These are phyloP conservation scores for Batrachochytrium dendrobatidis DNA, from an alignment of 371 early-diverging fungal species.

Conservation along the genomic window DNA sequence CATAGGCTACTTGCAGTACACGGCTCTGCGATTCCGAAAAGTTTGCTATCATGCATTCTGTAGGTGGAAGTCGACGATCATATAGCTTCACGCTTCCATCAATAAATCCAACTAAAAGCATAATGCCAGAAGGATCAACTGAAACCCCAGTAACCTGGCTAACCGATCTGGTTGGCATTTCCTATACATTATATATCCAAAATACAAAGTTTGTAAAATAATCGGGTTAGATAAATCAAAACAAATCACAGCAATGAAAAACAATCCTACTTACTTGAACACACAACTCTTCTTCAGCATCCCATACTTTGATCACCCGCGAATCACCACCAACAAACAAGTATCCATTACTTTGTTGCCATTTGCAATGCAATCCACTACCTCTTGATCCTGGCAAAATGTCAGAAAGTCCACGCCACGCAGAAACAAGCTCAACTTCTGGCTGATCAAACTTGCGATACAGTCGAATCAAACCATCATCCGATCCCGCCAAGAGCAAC, in stretches of 20 bases:
- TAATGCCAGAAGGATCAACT: slow-evolving; percentile 58
- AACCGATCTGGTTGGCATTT: slow-evolving; percentile 61
- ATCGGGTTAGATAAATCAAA: not conserved
- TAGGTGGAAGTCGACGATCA: slow-evolving; percentile 42
- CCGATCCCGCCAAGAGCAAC: slow-evolving; percentile 72
- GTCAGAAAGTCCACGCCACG: slow-evolving; percentile 72
- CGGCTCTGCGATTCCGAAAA: slow-evolving; percentile 43
- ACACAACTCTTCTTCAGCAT: slow-evolving; percentile 69
- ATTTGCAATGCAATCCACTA: slow-evolving; percentile 62
- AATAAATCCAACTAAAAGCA: slow-evolving; percentile 70
- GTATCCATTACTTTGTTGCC: slow-evolving; percentile 69
- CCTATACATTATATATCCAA: slow-evolving; percentile 32
- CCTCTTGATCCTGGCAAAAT: slow-evolving; percentile 47
- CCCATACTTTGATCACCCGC: slow-evolving; percentile 71
- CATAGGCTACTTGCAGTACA: slow-evolving; percentile 58
- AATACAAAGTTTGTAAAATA: not conserved
- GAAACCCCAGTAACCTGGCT: slow-evolving; percentile 61
- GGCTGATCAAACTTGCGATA: slow-evolving; percentile 64
- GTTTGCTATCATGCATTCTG: not conserved
- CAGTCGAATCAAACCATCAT: slow-evolving; percentile 72
- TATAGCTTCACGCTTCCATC: slow-evolving; percentile 76
- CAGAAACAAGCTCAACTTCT: slow-evolving; percentile 59
- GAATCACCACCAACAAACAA: slow-evolving; percentile 70
- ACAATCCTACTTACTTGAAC: slow-evolving; percentile 55
- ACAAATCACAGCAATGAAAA: slow-evolving; percentile 5